Conservation (phyloP, 371 early-diverging fungal species). For the Mortierella sp. region DNA sequence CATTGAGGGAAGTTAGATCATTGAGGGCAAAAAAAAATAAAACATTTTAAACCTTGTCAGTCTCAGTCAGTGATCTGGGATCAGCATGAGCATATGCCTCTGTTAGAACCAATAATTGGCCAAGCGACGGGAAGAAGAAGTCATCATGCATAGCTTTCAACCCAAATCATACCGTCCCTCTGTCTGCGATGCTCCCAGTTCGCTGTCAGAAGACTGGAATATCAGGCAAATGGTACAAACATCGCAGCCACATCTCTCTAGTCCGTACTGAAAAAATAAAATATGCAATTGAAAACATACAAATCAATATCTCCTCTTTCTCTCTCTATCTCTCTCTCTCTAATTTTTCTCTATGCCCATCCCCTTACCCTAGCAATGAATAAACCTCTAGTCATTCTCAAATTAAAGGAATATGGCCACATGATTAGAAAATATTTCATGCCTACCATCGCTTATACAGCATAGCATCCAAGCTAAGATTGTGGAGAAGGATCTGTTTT, state of each 20-base stretch:
- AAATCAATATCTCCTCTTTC: too few relatives aligned
- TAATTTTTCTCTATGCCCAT: too few relatives aligned
- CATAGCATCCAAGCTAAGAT: too few relatives aligned
- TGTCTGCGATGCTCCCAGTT: background rate
- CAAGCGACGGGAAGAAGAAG: constrained; percentile 6
- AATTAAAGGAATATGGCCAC: too few relatives aligned
- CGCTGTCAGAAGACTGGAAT: constrained; percentile 12
- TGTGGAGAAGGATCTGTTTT: too few relatives aligned
- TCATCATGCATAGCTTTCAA: background rate
- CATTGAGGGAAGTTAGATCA: background rate
- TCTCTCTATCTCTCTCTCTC: too few relatives aligned
- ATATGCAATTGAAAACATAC: background rate
- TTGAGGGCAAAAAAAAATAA: background rate
- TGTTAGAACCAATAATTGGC: background rate
- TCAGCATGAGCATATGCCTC: background rate
- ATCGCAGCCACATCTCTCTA: background rate
- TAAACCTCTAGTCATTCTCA: too few relatives aligned
- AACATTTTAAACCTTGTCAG: background rate
- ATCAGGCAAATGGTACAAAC: background rate
- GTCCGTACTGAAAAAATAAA: too few relatives aligned
- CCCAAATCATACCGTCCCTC: background rate
- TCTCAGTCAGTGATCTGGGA: background rate
- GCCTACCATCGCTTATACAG: too few relatives aligned
- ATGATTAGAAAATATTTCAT: too few relatives aligned
- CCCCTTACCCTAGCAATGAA: too few relatives aligned